A percentile compares a stretch with the other conserved stretches of the same genome.
Conservation (phyloP, 2,329 filamentous ascomycete genomes). For the Penicillium fuscoglaucum region DNA sequence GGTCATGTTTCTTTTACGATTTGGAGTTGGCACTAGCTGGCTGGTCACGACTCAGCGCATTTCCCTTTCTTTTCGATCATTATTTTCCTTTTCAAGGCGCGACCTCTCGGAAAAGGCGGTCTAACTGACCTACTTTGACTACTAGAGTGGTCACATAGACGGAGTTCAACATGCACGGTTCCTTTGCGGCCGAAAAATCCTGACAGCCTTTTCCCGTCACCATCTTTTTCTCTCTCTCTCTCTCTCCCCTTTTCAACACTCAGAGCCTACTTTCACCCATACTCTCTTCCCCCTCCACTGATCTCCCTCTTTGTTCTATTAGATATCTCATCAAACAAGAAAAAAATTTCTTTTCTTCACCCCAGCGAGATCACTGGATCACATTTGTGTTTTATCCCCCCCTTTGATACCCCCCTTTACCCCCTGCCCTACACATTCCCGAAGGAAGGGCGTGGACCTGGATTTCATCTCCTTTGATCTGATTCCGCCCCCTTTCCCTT, state of each 20-base stretch:
- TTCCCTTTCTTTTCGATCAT: constrained; percentile 13
- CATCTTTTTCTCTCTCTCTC: background rate
- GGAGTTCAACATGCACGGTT: constrained; percentile 13
- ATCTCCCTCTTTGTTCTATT: constrained; percentile 13
- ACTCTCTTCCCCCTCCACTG: background rate
- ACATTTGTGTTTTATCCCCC: constrained; percentile 12
- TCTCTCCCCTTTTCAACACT: constrained; percentile 7
- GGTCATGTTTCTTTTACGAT: constrained; percentile 25
- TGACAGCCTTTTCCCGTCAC: constrained; percentile 3
- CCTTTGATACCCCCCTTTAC: constrained; percentile 17
- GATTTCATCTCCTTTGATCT: background rate
- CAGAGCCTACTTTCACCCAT: constrained; percentile 14
- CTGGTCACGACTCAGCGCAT: constrained; percentile 37
- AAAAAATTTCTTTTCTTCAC: constrained; percentile 16
- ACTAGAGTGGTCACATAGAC: constrained; percentile 12
- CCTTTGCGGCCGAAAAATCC: constrained; percentile 12
- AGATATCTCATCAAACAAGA: constrained; percentile 19
- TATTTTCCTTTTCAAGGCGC: constrained; percentile 7
- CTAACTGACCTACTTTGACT: constrained; percentile 2
- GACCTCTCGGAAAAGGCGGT: constrained; percentile 4
- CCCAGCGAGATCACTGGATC: constrained; percentile 13
- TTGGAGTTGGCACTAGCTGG: constrained; percentile 37
- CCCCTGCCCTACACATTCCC: background rate
- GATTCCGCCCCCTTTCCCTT: constrained; percentile 2
- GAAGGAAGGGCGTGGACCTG: constrained; percentile 1